phyloP scores from a whole-genome alignment of 23 red algal species.

The Chondrus crispus region DNA sequence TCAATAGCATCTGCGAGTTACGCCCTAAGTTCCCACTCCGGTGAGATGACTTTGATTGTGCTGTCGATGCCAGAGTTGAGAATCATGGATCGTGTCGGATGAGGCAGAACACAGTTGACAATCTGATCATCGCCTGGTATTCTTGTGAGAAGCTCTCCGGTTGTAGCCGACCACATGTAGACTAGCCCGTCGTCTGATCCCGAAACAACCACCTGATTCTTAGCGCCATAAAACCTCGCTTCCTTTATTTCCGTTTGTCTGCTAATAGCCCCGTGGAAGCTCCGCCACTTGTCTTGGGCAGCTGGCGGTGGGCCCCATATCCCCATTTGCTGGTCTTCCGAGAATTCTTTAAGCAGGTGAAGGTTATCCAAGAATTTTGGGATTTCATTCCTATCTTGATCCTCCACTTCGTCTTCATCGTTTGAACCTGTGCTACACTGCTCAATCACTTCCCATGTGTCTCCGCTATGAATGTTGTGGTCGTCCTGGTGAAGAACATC shows the following conservation, averaged over 20 bases:
- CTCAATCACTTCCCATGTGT: background rate
- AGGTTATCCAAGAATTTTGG: background rate
- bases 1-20: too few species aligned
- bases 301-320: background rate
- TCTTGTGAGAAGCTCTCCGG: constrained; percentile 38
- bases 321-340: background rate
- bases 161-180: constrained; percentile 46
- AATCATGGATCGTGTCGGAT: constrained; percentile 37
- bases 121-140: constrained; percentile 46
- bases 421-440: background rate
- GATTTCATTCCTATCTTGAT: background rate
- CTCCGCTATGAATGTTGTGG: too few species aligned
- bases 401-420: background rate
- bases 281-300: background rate
- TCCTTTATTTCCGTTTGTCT: constrained; percentile 61
- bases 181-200: constrained; percentile 54
- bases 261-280: constrained; percentile 34
- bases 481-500: background rate
- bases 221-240: constrained; percentile 38
- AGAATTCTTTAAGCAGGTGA: too few species aligned
- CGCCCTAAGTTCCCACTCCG: too few species aligned
- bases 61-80: constrained; percentile 40
- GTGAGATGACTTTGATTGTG: constrained; percentile 41
- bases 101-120: constrained; percentile 59
- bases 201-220: constrained; percentile 55